Evolutionary conservation across 257 asterid species (phyloP).

Genomic region (Eucommia ulmoides): DNA sequence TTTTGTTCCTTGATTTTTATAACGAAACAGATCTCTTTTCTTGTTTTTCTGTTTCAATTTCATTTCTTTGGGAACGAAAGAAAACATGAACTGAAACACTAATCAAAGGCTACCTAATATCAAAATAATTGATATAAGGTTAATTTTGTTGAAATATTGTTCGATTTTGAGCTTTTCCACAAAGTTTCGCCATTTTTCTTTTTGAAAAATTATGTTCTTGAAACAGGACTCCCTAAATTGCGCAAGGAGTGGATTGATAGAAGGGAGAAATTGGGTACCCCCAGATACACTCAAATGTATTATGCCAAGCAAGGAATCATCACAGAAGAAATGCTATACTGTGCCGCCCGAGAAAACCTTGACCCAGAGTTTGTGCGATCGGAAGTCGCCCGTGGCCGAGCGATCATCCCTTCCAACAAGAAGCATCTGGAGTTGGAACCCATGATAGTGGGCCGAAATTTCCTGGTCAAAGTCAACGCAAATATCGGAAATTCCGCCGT

Average conservation of each 20-base stretch:
- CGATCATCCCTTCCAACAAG: slow-evolving; percentile 4
- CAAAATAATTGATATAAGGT: no score
- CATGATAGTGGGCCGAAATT: slow-evolving; percentile 1
- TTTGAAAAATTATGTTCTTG: slow-evolving; percentile 8
- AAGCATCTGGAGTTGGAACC: slow-evolving; percentile 1
- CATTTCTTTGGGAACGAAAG: not conserved
- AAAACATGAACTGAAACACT: no score
- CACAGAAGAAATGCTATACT: slow-evolving; percentile 88
- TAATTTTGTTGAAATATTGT: not conserved
- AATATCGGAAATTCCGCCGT: slow-evolving; percentile 1
- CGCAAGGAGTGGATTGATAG: slow-evolving; percentile 78
- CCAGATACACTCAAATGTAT: slow-evolving; percentile 84
- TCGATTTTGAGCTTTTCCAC: slow-evolving; percentile 3
- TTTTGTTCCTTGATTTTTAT: no score
- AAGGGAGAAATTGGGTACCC: slow-evolving; percentile 69
- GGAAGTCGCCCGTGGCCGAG: slow-evolving; percentile 3
- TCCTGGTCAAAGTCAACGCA: slow-evolving; percentile 2
- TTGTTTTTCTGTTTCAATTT: no score
- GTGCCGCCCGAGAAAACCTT: slow-evolving; percentile 80
- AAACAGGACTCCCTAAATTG: slow-evolving; percentile 78
- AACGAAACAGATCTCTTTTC: no score
- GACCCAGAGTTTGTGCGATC: slow-evolving; percentile 3
- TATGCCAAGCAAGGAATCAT: slow-evolving; percentile 88
- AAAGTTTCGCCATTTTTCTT: slow-evolving; percentile 2
- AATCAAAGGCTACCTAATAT: no score